Base-by-base conservation (phyloP, 331 rosid species). In the Spiraea crenata region DNA sequence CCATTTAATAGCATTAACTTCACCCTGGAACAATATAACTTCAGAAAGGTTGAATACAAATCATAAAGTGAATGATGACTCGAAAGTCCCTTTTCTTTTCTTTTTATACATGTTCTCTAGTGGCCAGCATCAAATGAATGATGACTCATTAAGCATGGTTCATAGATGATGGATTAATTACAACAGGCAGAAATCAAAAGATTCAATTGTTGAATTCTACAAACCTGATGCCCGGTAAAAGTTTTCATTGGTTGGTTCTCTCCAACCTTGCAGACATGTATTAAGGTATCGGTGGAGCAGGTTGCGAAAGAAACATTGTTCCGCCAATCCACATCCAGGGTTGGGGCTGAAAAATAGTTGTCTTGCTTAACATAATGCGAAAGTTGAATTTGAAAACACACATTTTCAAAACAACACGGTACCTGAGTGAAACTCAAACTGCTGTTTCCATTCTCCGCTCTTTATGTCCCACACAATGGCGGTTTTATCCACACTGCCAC, bases 301-400 rank as follows among this genome's bases (percentile, higher is more conserved):
- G 96, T 87, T 14, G 97, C 97, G 79, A 93, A 93, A 48, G 90
- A 87, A 65, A 84, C 80, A 80, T 87, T 91, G 81, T 85, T 88
- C 82, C 93, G 92, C 99, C 97, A 93, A 70, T 93, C 97, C 77
- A 91, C 99, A 80, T 93, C 99, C 76, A 93, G 97, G n/a, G 92
- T 86, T 42, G 99, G 97, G 83, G 96, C 99, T 91, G 65, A 67
- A 78, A 73, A 66, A 45, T 59, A 60, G 14, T 38, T 66, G 31
- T n/a, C 12, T 52, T 31, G 42, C 48, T 25, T n/a, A 65, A 11
- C 56, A 56, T 7, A 4, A 13, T 31, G 9, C 61, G 9, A 51
- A 58, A 57, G 50, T 70, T 1, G 31, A 63, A 16, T 35, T 65
- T 19, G 9, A 12, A 35, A 49, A 39, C 4, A 45, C 48, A 52